phyloP scores from a whole-genome alignment of 129 eudicot species.

The Artemisia tridentata region DNA sequence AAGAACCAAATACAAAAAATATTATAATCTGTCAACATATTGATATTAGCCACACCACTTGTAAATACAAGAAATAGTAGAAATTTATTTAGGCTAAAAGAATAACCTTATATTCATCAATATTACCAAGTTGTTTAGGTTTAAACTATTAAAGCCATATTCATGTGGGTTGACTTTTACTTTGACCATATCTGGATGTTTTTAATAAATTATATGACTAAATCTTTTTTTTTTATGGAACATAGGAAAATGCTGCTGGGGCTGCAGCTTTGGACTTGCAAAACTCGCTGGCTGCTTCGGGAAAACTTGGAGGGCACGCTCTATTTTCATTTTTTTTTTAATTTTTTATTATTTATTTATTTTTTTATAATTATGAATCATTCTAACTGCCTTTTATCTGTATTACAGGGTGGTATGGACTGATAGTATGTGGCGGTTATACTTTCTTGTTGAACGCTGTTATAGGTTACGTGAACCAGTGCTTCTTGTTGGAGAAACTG shows the following conservation, averaged over 20 bases:
- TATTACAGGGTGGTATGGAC: conserved; percentile 79
- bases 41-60: too few species aligned
- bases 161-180: too few species aligned
- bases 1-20: conserved; percentile 39
- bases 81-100: too few species aligned
- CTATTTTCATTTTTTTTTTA: conserved; percentile 2
- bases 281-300: conserved; percentile 23
- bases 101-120: too few species aligned
- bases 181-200: too few species aligned
- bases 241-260: conserved; percentile 34
- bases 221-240: conserved; percentile 3
- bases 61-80: too few species aligned
- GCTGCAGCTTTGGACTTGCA: conserved; percentile 29
- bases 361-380: too few species aligned
- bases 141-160: too few species aligned
- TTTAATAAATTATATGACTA: conserved; percentile 7
- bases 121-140: too few species aligned
- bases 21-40: too few species aligned
- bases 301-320: conserved; percentile 49
- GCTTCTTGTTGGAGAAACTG: conserved; percentile 97
- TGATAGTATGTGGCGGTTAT: conserved; percentile 75
- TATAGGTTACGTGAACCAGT: conserved; percentile 91
- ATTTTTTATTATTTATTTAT: neutral
- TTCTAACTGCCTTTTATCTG: neutral
- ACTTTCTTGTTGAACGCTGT: conserved; percentile 81